Base-by-base conservation (phyloP, 768 basidiomycete species). In the Dentipellis sp. region DNA sequence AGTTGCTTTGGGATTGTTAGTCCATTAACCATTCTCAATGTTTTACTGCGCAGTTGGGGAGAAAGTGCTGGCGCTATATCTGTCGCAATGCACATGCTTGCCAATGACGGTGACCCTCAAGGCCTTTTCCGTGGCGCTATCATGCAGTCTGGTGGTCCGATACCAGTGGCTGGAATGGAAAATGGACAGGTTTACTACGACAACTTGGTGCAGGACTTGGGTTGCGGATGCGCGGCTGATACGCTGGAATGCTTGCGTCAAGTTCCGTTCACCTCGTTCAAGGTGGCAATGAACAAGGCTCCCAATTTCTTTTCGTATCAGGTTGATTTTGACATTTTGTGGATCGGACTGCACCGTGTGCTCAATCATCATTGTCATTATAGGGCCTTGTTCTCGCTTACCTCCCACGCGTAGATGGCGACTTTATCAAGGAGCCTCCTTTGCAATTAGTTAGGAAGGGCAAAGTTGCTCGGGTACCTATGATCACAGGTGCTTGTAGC, bases 61-160 rank as follows among this genome's bases (percentile, higher is more conserved):
- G 69, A 81, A 59, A 75, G 72, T 11, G 79, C 81, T 3, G 82
- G 82, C 12, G 79, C 79, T 3, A 77, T 80, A 47, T 74, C 74
- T 4, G 70, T 71, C 1, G 63, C 71, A 1, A 42, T 75, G 49
- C 78, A 80, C 7, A 69, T 78, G 69, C 55, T 77, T 23, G 64
- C 69, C 16, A 73, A 73, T 58, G 62, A 68, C 19, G 75, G 75
- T 0, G 63, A 70, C 35, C 62, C 63, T 35, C 67, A 71, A 12
- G 70, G 66, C 8, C 64, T 76, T 6, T 78, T 76, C 67, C 69
- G 68, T n/a, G 74, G 64, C 5, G 75, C 71, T 2, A 68, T 77
- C 58, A 77, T 79, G 74, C 65, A 76, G 55, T 73, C 23, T 23
- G 74, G 75, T 2, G 67, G 70, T 0, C 72, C 74, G 0, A 59